These are phyloP conservation scores for Thelonectria blattea DNA, from an alignment of 2,329 filamentous ascomycete species.

Conservation along the genomic window DNA sequence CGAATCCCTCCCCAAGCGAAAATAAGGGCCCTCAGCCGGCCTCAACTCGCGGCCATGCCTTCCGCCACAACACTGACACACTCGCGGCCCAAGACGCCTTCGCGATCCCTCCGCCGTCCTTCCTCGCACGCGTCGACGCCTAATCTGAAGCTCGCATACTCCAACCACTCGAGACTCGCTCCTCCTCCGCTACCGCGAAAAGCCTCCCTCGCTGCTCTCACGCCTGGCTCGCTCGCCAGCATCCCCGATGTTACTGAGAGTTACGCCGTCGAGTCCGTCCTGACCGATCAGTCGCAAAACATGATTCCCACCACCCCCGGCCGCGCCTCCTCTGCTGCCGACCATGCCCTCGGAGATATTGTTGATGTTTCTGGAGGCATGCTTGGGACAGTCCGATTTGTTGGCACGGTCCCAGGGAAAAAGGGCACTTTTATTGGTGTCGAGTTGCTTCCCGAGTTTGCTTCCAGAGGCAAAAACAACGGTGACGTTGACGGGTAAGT, in stretches of 20 bases:
- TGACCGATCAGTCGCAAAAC: conserved; percentile 43
- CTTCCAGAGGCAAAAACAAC: conserved; percentile 87
- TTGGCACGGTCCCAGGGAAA: conserved; percentile 87
- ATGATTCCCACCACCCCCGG: conserved; percentile 63
- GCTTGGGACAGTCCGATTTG: conserved; percentile 86
- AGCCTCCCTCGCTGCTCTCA: conserved; percentile 73
- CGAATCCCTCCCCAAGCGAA: conserved; percentile 29
- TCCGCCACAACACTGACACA: conserved; percentile 32
- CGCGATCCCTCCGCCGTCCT: conserved; percentile 52
- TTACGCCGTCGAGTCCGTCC: conserved; percentile 64
- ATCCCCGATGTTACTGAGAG: conserved; percentile 71
- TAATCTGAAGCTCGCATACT: conserved; percentile 61
- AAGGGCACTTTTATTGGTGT: conserved; percentile 92
- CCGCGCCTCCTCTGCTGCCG: conserved; percentile 54
- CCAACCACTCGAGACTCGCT: conserved; percentile 54
- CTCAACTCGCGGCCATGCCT: conserved; percentile 35
- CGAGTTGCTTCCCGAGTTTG: conserved; percentile 83
- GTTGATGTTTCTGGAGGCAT: conserved; percentile 95
- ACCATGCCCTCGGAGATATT: conserved; percentile 75
- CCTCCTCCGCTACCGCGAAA: conserved; percentile 67
- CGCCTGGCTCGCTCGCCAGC: conserved; percentile 64
- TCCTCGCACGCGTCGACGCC: conserved; percentile 61
- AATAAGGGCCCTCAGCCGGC: conserved; percentile 34
- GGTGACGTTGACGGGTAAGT: conserved; percentile 92
- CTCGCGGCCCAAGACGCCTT: conserved; percentile 32